Percentiles rank a stretch among this genome's conserved stretches.
phyloP scores from a whole-genome alignment of 1,284 basidiomycete species.

The Pyrrhoderma lamaoense region DNA sequence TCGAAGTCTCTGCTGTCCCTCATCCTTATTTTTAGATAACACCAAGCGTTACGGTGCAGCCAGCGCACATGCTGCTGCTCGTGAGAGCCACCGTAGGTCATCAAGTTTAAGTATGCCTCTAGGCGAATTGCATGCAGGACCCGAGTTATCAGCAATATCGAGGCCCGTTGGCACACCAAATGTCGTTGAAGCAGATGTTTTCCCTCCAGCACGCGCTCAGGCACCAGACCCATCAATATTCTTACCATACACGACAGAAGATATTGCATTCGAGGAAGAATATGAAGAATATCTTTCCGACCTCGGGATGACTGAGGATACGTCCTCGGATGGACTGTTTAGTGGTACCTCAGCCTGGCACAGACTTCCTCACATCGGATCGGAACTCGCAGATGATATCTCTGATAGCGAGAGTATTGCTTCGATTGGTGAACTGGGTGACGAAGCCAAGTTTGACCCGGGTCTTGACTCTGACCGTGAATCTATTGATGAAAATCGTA shows the following conservation, averaged over 20 bases:
- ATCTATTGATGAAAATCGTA: constrained; percentile 69
- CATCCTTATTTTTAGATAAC: constrained; percentile 48
- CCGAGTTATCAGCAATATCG: constrained; percentile 65
- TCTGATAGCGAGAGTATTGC: constrained; percentile 88
- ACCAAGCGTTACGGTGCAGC: constrained; percentile 72
- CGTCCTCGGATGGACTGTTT: constrained; percentile 30
- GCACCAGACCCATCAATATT: constrained; percentile 79
- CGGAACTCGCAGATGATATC: constrained; percentile 71
- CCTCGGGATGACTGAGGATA: constrained; percentile 50
- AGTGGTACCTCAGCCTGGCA: constrained; percentile 69
- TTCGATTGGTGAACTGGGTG: constrained; percentile 78
- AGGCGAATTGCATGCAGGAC: constrained; percentile 68
- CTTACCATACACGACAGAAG: constrained; percentile 77
- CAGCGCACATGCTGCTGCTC: constrained; percentile 44
- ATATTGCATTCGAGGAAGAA: constrained; percentile 82
- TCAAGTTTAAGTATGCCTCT: constrained; percentile 74
- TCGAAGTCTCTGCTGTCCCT: constrained; percentile 1
- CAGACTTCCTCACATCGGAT: constrained; percentile 60
- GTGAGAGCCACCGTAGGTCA: constrained; percentile 56
- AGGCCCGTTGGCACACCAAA: constrained; percentile 73
- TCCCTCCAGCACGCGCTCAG: constrained; percentile 75
- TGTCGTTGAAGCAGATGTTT: constrained; percentile 69
- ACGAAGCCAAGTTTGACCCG: constrained; percentile 62
- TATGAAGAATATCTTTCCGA: constrained; percentile 85
- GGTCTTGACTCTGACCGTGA: constrained; percentile 44